phyloP scores from a whole-genome alignment of 371 early-diverging fungal species.

The Mucor mucedo region DNA sequence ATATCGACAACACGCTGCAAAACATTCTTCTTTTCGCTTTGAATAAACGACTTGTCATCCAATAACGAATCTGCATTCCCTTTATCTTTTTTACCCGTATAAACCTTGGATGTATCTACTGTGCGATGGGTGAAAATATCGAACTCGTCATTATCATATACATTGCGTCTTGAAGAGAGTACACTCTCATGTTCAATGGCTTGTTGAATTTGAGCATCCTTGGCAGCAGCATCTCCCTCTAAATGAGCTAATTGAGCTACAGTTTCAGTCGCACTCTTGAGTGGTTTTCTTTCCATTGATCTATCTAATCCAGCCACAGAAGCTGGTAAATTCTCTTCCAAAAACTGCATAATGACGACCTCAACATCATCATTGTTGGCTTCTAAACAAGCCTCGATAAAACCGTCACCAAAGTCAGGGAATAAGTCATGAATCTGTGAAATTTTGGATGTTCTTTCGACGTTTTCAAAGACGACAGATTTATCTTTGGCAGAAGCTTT shows the following conservation, averaged over 20 bases:
- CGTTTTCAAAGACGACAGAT: background rate
- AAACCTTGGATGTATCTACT: constrained; percentile 69
- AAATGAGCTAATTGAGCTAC: constrained; percentile 10
- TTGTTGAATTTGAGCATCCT: background rate
- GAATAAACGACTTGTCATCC: constrained; percentile 65
- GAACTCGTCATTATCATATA: constrained; percentile 93
- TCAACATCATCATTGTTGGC: constrained; percentile 71
- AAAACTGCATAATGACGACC: constrained; percentile 72
- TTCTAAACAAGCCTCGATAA: constrained; percentile 82
- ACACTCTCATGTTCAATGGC: constrained; percentile 24
- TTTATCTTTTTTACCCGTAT: constrained; percentile 72
- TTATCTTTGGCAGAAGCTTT: constrained; percentile 23
- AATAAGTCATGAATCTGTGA: constrained; percentile 85
- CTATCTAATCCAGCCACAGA: constrained; percentile 72
- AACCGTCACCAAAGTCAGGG: constrained; percentile 87
- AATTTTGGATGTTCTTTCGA: constrained; percentile 42
- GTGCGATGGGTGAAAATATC: constrained; percentile 73
- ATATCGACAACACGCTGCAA: constrained; percentile 65
- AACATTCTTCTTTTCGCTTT: constrained; percentile 61
- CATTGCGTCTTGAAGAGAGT: constrained; percentile 72
- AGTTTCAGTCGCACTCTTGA: background rate
- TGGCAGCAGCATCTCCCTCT: constrained; percentile 9
- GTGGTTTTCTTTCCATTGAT: constrained; percentile 49
- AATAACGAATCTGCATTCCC: constrained; percentile 42
- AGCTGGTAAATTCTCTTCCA: constrained; percentile 75